Percentiles rank a stretch among this genome's conserved stretches.
Conservation (phyloP, 1,284 basidiomycete species). For the Termitomyces sp. region DNA sequence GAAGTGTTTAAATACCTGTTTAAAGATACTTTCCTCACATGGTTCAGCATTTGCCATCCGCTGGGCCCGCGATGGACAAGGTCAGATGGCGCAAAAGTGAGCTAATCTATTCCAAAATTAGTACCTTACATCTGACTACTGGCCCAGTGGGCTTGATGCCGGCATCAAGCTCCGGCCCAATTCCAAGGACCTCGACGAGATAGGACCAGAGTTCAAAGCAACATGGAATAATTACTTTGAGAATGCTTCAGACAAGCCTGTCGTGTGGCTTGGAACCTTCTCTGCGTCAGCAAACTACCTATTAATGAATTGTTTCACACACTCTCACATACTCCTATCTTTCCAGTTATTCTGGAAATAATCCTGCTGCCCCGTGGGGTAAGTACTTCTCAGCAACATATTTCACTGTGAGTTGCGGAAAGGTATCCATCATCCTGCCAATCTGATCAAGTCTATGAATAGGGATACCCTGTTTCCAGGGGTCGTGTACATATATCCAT, state of each 20-base stretch:
- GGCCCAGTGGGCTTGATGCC: conserved; percentile 30
- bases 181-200: conserved; percentile 28
- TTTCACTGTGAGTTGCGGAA: conserved; percentile 20
- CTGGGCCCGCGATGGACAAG: conserved; percentile 40
- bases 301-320: not conserved
- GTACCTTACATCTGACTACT: not conserved
- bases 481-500: conserved; percentile 24
- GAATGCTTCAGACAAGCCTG: conserved; percentile 31
- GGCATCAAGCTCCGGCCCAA: conserved; percentile 36
- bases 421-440: not conserved
- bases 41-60: conserved; percentile 29
- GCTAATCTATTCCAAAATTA: not conserved
- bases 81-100: conserved; percentile 45
- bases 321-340: not conserved
- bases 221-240: conserved; percentile 31
- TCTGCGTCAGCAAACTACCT: conserved; percentile 25
- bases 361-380: conserved; percentile 22
- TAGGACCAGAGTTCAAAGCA: conserved; percentile 30
- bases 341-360: conserved; percentile 22
- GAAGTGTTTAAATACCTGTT: not conserved
- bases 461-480: conserved; percentile 24
- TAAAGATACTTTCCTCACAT: not conserved
- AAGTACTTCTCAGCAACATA: conserved; percentile 28
- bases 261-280: conserved; percentile 26
- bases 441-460: not conserved